Conservation (phyloP, 106 monocot genomes). For the Dioscorea zingiberensis region DNA sequence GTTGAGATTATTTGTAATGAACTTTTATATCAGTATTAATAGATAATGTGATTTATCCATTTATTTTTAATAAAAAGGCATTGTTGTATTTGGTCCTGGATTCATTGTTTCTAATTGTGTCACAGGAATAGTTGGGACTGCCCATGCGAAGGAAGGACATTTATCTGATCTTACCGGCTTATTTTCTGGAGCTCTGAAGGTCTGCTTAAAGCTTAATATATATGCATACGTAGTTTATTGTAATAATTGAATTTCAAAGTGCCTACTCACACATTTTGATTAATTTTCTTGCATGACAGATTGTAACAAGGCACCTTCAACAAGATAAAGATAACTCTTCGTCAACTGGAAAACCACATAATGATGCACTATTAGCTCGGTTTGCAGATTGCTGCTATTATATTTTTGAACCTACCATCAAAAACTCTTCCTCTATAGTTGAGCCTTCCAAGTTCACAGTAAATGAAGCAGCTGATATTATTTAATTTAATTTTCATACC, state of each 20-base stretch:
- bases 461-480: no score
- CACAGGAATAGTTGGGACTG: slow-evolving; percentile 46
- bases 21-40: no score
- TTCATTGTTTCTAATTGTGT: not conserved
- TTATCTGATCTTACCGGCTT: slow-evolving; percentile 28
- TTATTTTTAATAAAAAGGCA: no score
- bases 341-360: slow-evolving; percentile 29
- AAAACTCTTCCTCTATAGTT: no score
- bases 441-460: no score
- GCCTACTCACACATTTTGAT: not conserved
- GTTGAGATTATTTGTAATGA: no score
- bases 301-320: slow-evolving; percentile 44
- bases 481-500: no score
- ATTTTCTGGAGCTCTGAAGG: slow-evolving; percentile 60
- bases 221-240: not conserved
- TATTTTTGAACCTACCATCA: no score
- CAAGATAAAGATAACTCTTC: slow-evolving; percentile 26
- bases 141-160: slow-evolving; percentile 31
- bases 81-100: no score
- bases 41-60: no score
- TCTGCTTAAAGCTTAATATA: slow-evolving; percentile 2
- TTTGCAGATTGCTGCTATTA: not conserved
- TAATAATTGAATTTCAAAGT: not conserved
- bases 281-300: slow-evolving; percentile 13
- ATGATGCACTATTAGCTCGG: slow-evolving; percentile 49